These are phyloP conservation scores for Nemania sp. DNA, from an alignment of 2,329 filamentous ascomycete species.

Conservation along the genomic window DNA sequence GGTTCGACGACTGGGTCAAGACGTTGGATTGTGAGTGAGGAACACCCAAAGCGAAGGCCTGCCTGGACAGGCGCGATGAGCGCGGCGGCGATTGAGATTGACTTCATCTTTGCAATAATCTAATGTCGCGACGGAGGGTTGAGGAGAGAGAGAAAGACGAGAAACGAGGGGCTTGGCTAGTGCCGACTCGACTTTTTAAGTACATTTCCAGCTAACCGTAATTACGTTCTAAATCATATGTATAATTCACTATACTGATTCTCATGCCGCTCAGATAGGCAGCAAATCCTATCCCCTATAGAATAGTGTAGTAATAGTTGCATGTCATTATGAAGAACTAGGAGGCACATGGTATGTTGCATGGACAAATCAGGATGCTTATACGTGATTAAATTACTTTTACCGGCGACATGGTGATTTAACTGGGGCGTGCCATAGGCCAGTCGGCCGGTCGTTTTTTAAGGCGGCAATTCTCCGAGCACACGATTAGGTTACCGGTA, in stretches of 20 bases:
- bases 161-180: conserved; percentile 17
- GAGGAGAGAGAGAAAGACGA: conserved; percentile 12
- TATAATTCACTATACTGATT: not conserved
- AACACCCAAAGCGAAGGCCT: conserved; percentile 50
- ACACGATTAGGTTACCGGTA: conserved; percentile 39
- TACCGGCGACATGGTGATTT: conserved; percentile 44
- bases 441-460: conserved; percentile 23
- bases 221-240: not conserved
- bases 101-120: conserved; percentile 46
- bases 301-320: conserved; percentile 23
- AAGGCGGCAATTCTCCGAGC: conserved; percentile 40
- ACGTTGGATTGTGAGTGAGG: conserved; percentile 48
- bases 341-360: conserved; percentile 21
- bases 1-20: conserved; percentile 50
- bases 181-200: conserved; percentile 23
- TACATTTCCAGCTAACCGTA: not conserved
- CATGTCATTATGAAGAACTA: conserved; percentile 20
- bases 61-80: conserved; percentile 48
- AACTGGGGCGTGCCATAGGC: conserved; percentile 33
- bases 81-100: conserved; percentile 43
- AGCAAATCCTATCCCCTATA: conserved; percentile 11
- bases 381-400: conserved; percentile 42
- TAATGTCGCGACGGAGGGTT: conserved; percentile 4
- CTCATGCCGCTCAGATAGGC: not conserved
- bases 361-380: conserved; percentile 39